Conservation (phyloP, 2,329 filamentous ascomycete species). For the Monosporascus sp. region DNA sequence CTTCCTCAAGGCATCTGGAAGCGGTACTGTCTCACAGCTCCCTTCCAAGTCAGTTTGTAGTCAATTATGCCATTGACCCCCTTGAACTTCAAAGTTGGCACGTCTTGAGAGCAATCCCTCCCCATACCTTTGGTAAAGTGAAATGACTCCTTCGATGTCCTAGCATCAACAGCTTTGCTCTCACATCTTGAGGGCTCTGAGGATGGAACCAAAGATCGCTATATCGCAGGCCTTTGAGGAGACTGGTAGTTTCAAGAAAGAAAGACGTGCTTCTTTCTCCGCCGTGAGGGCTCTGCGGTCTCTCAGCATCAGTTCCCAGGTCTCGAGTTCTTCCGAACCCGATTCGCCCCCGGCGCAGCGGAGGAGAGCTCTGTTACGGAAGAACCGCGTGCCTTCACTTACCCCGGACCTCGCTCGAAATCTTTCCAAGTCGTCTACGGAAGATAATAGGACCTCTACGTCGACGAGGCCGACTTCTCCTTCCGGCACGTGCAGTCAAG, state of each 20-base stretch:
- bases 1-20: no score
- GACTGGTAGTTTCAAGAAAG: slow-evolving; percentile 14
- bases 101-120: neutral
- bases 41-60: neutral
- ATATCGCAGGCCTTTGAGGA: slow-evolving; percentile 16
- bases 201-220: slow-evolving; percentile 19
- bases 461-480: slow-evolving; percentile 27
- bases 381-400: slow-evolving; percentile 14
- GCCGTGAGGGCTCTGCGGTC: slow-evolving; percentile 25
- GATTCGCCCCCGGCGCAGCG: slow-evolving; percentile 14
- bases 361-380: slow-evolving; percentile 18
- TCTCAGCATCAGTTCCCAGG: slow-evolving; percentile 26
- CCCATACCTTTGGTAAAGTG: neutral
- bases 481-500: slow-evolving; percentile 20
- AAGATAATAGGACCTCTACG: slow-evolving; percentile 20
- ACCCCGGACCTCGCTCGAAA: slow-evolving; percentile 21
- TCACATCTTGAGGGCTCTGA: slow-evolving; percentile 4
- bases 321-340: slow-evolving; percentile 22
- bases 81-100: neutral
- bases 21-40: neutral
- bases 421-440: slow-evolving; percentile 24
- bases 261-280: slow-evolving; percentile 24
- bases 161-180: slow-evolving; percentile 1
- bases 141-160: slow-evolving; percentile 1
- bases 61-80: neutral